Conservation (phyloP, 345 rosid species). For the Hibiscus mutabilis region DNA sequence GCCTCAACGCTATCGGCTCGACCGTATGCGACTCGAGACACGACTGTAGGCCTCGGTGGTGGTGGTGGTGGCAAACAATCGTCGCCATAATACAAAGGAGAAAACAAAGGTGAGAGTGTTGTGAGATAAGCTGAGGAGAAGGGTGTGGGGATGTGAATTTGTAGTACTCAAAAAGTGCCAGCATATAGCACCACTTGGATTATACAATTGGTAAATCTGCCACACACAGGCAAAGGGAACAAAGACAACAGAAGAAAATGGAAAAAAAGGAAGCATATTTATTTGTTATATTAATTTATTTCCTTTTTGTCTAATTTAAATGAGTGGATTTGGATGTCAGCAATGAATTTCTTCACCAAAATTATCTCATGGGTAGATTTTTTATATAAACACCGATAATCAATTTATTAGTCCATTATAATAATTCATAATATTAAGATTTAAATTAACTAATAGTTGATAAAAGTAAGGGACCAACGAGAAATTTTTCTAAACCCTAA, state of each 20-base stretch:
- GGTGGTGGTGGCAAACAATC: constrained; percentile 40
- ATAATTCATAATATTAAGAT: too few species aligned
- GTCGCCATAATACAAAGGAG: constrained; percentile 43
- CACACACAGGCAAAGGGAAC: constrained; percentile 28
- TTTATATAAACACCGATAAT: too few species aligned
- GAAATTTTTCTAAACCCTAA: too few species aligned
- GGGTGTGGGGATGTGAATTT: constrained; percentile 34
- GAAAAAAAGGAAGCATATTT: not conserved
- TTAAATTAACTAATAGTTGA: too few species aligned
- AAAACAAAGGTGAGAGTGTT: not conserved
- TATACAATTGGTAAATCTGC: constrained; percentile 25
- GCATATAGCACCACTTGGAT: constrained; percentile 36
- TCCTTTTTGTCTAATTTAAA: not conserved
- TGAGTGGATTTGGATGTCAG: not conserved
- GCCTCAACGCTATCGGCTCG: constrained; percentile 54
- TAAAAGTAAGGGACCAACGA: too few species aligned
- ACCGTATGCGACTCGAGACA: constrained; percentile 46
- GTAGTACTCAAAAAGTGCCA: constrained; percentile 36
- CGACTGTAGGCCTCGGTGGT: constrained; percentile 40
- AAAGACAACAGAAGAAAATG: not conserved
- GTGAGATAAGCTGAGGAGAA: constrained; percentile 21
- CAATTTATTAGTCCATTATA: too few species aligned
- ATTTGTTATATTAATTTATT: too few species aligned
- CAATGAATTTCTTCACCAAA: not conserved
- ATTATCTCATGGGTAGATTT: not conserved